Base-by-base conservation (phyloP, 148 eudicot genomes). In the Rhododendron mucronatum region DNA sequence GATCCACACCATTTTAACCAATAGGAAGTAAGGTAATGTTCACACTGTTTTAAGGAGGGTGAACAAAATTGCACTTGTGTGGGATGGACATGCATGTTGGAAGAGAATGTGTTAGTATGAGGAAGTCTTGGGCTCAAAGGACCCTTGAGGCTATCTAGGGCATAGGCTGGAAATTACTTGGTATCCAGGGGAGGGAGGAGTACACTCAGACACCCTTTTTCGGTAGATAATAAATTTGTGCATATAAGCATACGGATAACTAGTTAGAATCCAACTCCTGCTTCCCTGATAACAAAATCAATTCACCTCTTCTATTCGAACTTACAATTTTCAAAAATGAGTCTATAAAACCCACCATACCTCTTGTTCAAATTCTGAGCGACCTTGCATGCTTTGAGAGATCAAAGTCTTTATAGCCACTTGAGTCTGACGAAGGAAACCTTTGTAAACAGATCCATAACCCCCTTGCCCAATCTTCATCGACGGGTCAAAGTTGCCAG, bases 391-490 rank as follows among this genome's bases (percentile, higher is more conserved):
- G 88, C 93, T 93, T 85, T 91, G 45, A 5, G 95, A 90, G 83
- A 89, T 85, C 30, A 89, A 92, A 87, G 91, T 87, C 89, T 94
- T 95, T 88, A 95, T 89, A 82, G 98, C 98, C 61, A 55, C 61
- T 55, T 55, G 61, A 55, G 61, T 55, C 6, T 55, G 61, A 16
- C 21, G 61, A 55, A 55, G 61, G 61, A 55, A 55, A 55, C 61
- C 61, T 55, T 21, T 55, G 61, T 55, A 55, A 55, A 55, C 21
- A 55, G 21, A 0, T 55, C 61, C 61, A 55, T 55, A 16, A 55
- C 7, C 21, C 57, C 98, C 98, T 91, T 95, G 96, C 69, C 96
- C 96, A 45, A 95, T 94, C 91, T 92, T 94, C 90, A 90, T 87
- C 26, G 91, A 90, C 33, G 87, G 90, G 86, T 92, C 91, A 83